Base-by-base conservation (phyloP, 495 filamentous ascomycete genomes). In the Talaromyces ruber region DNA sequence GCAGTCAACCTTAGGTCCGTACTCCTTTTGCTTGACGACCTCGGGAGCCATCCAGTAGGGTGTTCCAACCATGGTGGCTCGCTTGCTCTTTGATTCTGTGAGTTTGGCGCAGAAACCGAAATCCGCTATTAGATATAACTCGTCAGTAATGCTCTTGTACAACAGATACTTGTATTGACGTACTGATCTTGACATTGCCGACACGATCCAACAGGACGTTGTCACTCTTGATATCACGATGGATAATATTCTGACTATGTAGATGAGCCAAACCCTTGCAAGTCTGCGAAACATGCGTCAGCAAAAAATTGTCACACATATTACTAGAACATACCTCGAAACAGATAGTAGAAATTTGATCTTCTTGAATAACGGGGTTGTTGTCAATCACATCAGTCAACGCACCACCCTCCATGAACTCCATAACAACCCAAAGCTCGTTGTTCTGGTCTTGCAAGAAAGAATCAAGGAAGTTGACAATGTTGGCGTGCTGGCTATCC, bases 21-120 rank as follows among this genome's bases (percentile, higher is more conserved):
- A 98, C 72, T 97, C 93, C 79, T 97, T 97, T 73, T 97, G 94
- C 79, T 97, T 98, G 69, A 98, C 94, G 16, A 98, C 94, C 72
- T 98, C 94, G 32, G 94, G 94, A 2, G 94, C 94, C 94, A 98
- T 98, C 94, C 94, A 98, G 79, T 98, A 98, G 1, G 94, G 94
- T 16, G 94, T 98, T 62, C 94, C 94, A 57, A 98, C 94, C 94
- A 98, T 98, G 54, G 94, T 98, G 26, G 93, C 92, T 68, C 94
- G 93, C 79, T 98, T 98, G 70, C 83, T 92, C 77, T 96, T 96
- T 59, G 91, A 87, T 68, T 98, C 95, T 18, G 93, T 98, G 62
- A 98, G 88, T 76, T 98, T 97, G 72, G 94, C 94, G 71, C 95
- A 98, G 84, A 98, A 98, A 59, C 94, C 94, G 69, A 98, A 98